A percentile compares a stretch with the other conserved stretches of the same genome.
Conservation (phyloP, 2,329 filamentous ascomycete genomes). For the Coniochaeta pulveracea region DNA sequence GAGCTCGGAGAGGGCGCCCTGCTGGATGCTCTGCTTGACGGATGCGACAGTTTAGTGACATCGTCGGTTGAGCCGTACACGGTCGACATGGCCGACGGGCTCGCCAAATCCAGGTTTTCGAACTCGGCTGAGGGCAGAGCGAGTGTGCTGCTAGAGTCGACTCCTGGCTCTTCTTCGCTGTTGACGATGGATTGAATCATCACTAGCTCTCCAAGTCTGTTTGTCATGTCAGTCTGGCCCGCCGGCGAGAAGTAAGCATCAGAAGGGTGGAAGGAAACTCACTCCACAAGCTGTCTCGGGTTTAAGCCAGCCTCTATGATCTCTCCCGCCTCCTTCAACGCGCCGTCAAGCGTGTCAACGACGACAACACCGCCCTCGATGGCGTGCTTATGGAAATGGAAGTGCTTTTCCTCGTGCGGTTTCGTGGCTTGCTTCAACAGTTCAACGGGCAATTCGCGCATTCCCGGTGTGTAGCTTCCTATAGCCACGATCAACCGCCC, state of each 20-base stretch:
- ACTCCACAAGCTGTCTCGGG: constrained; percentile 72
- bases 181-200: constrained; percentile 40
- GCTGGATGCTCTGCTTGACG: constrained; percentile 15
- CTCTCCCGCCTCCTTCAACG: constrained; percentile 76
- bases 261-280: constrained; percentile 17
- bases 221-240: background rate
- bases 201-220: constrained; percentile 66
- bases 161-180: constrained; percentile 16
- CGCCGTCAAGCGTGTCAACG: constrained; percentile 69
- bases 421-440: constrained; percentile 54
- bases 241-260: too few species aligned
- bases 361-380: constrained; percentile 54
- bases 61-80: constrained; percentile 21
- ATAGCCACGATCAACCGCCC: constrained; percentile 63
- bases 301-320: constrained; percentile 66
- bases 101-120: constrained; percentile 19
- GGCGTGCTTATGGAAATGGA: constrained; percentile 58
- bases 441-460: constrained; percentile 75
- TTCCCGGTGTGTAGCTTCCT: constrained; percentile 57
- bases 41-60: constrained; percentile 6
- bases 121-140: constrained; percentile 21
- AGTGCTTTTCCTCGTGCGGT: constrained; percentile 28
- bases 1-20: constrained; percentile 14
- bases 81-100: constrained; percentile 26
- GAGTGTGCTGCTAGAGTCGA: constrained; percentile 15